Percentiles rank a stretch among this genome's conserved stretches.
phyloP scores from a whole-genome alignment of 805 yeast genomes.

The Saturnispora saitoi region DNA sequence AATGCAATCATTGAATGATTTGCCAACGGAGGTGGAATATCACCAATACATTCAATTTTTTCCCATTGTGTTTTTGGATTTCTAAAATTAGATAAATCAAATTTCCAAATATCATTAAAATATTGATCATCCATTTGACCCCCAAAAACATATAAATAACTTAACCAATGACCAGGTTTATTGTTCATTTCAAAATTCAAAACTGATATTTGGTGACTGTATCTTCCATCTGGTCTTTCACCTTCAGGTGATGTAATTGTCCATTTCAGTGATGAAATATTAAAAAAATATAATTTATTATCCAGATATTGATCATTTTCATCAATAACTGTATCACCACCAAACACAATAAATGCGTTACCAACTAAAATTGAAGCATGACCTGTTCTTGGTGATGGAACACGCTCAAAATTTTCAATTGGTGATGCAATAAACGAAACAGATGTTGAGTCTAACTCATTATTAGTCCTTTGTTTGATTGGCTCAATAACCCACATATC shows the following conservation, averaged over 20 bases:
- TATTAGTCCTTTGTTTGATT: slow-evolving; percentile 14
- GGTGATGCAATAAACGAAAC: slow-evolving; percentile 37
- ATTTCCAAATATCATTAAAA: slow-evolving; percentile 77
- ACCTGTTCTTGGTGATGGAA: slow-evolving; percentile 95
- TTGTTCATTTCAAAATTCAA: slow-evolving; percentile 48
- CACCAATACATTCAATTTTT: slow-evolving; percentile 41
- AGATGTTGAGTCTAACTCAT: slow-evolving; percentile 18
- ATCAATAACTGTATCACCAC: slow-evolving; percentile 84
- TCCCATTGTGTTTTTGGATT: slow-evolving; percentile 83
- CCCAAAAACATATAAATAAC: slow-evolving; percentile 75
- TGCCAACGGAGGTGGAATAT: slow-evolving; percentile 70
- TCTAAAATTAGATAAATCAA: slow-evolving; percentile 80
- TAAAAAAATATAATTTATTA: slow-evolving; percentile 81
- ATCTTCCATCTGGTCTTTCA: slow-evolving; percentile 79
- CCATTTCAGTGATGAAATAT: slow-evolving; percentile 70
- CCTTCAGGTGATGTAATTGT: slow-evolving; percentile 69
- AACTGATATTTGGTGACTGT: slow-evolving; percentile 86
- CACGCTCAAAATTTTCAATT: slow-evolving; percentile 63
- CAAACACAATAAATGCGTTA: slow-evolving; percentile 89
- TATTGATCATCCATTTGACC: slow-evolving; percentile 81
- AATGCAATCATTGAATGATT: slow-evolving; percentile 84
- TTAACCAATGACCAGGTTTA: slow-evolving; percentile 30
- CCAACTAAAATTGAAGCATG: slow-evolving; percentile 90
- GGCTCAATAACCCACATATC: slow-evolving; percentile 88
- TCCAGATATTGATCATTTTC: slow-evolving; percentile 73